Conservation (phyloP, 768 basidiomycete species). For the Plicaturopsis crispa region DNA sequence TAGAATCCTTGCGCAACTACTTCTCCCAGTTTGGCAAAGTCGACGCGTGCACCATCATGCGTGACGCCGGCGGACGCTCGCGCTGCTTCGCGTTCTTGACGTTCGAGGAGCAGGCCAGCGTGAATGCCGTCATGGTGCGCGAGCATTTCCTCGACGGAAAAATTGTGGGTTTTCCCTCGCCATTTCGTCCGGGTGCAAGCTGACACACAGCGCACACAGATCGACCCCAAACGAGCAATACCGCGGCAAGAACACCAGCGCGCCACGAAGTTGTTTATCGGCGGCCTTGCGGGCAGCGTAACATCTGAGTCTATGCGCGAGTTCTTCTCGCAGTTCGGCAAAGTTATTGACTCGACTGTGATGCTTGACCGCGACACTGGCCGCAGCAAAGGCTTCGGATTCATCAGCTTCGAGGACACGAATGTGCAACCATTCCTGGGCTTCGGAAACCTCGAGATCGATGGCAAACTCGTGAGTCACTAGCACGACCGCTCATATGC, state of each 20-base stretch:
- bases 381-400: slow-evolving; percentile 94
- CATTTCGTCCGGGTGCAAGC: slow-evolving; percentile 7
- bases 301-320: slow-evolving; percentile 91
- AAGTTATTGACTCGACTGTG: slow-evolving; percentile 95
- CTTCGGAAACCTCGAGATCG: slow-evolving; percentile 84
- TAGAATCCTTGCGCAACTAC: slow-evolving; percentile 77
- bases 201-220: slow-evolving; percentile 63
- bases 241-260: slow-evolving; percentile 92
- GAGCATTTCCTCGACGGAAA: slow-evolving; percentile 97
- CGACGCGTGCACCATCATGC: slow-evolving; percentile 98
- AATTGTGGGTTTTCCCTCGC: slow-evolving; percentile 66
- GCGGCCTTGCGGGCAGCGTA: slow-evolving; percentile 85
- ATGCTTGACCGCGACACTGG: slow-evolving; percentile 98
- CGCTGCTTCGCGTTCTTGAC: slow-evolving; percentile 98
- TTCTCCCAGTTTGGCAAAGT: slow-evolving; percentile 96
- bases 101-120: slow-evolving; percentile 87
- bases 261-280: slow-evolving; percentile 93
- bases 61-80: slow-evolving; percentile 89
- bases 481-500: neutral
- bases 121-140: slow-evolving; percentile 92
- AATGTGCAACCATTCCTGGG: slow-evolving; percentile 85
- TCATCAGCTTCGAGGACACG: slow-evolving; percentile 93
- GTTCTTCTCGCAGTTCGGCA: slow-evolving; percentile 91
- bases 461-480: slow-evolving; percentile 81
- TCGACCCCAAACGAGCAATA: slow-evolving; percentile 99